phyloP scores from a whole-genome alignment of 805 yeast species.

The Barnettozyma sucrosica region DNA sequence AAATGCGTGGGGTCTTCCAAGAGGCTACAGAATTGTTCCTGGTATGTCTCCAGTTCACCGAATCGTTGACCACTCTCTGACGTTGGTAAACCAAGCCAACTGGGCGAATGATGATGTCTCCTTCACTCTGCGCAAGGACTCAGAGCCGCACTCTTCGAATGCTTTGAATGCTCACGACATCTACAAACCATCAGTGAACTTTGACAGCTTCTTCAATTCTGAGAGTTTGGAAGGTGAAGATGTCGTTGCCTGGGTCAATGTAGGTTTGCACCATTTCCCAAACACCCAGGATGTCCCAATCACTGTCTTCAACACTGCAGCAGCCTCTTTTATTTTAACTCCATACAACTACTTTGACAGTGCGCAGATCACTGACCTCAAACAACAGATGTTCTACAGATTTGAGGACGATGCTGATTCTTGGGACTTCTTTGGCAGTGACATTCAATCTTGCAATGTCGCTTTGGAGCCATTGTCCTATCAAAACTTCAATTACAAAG shows the following conservation, averaged over 20 bases:
- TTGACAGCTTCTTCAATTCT: slow-evolving; percentile 21
- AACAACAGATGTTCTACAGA: slow-evolving; percentile 20
- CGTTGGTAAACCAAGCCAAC: slow-evolving; percentile 18
- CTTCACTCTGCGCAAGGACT: slow-evolving; percentile 23
- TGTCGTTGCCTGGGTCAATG: slow-evolving; percentile 26
- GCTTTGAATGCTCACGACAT: slow-evolving; percentile 21
- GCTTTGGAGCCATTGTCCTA: slow-evolving; percentile 15
- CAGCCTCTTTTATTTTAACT: slow-evolving; percentile 21
- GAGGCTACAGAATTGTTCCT: slow-evolving; percentile 24
- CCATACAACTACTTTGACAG: slow-evolving; percentile 27
- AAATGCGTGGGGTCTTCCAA: slow-evolving; percentile 26
- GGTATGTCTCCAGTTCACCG: slow-evolving; percentile 21
- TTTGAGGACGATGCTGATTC: slow-evolving; percentile 13
- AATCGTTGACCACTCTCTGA: slow-evolving; percentile 14
- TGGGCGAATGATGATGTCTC: slow-evolving; percentile 24
- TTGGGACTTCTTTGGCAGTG: slow-evolving; percentile 26
- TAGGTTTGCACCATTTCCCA: slow-evolving; percentile 27
- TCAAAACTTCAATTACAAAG: slow-evolving; percentile 19
- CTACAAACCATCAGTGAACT: slow-evolving; percentile 22
- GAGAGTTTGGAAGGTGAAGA: slow-evolving; percentile 25
- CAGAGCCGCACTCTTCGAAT: slow-evolving; percentile 22
- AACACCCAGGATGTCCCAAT: slow-evolving; percentile 27
- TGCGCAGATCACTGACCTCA: slow-evolving; percentile 22
- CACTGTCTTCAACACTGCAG: slow-evolving; percentile 25
- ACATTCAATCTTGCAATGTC: slow-evolving; percentile 14